phyloP scores from a whole-genome alignment of 176 grass and related monocot genomes.

The Musa itinerans region DNA sequence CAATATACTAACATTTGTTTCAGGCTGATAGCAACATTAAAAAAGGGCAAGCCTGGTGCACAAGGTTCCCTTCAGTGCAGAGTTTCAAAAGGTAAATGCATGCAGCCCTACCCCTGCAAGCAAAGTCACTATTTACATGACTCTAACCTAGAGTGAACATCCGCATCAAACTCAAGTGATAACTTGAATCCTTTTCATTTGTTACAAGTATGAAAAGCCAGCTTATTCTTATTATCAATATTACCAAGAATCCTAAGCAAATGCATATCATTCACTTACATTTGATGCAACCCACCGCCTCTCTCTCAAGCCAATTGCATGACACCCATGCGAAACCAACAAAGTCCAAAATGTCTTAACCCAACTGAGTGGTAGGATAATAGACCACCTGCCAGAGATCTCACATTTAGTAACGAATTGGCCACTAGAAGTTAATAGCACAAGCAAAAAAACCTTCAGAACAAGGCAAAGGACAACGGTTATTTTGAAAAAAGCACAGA shows the following conservation, averaged over 20 bases:
- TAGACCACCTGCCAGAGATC: constrained; percentile 56
- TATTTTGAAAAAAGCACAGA: background rate
- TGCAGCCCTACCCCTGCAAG: no score
- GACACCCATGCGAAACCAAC: constrained; percentile 56
- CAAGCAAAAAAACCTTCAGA: background rate
- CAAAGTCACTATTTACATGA: no score
- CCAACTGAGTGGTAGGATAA: constrained; percentile 83
- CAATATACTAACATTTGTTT: no score
- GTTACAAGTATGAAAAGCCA: background rate
- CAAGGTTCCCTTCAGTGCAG: no score
- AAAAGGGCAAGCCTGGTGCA: no score
- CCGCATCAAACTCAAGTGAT: background rate
- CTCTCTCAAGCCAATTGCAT: constrained; percentile 75
- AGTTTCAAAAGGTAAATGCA: no score
- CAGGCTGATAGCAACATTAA: no score
- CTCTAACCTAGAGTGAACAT: no score
- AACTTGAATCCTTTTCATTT: background rate
- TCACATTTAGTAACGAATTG: background rate
- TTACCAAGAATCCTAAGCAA: background rate
- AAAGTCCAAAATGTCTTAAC: constrained; percentile 72
- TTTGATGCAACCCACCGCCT: constrained; percentile 71
- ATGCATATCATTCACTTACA: constrained; percentile 36
- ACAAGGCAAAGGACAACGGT: background rate
- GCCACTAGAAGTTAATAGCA: background rate
- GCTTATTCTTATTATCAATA: background rate